phyloP scores from a whole-genome alignment of 257 asterid species.

The Solanum microdontum region DNA sequence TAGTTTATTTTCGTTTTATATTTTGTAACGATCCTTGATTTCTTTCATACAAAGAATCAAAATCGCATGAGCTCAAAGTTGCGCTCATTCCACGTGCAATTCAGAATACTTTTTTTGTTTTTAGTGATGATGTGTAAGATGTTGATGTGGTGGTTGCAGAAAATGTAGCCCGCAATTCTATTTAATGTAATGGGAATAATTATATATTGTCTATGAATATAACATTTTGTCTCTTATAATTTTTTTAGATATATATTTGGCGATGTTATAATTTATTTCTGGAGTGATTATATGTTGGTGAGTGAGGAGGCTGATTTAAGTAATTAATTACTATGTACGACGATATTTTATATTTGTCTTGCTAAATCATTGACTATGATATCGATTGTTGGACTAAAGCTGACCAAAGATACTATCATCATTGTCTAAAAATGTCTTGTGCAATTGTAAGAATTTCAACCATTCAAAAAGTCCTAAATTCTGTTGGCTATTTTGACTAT shows the following conservation, averaged over 20 bases:
- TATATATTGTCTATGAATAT: background rate
- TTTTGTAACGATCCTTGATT: background rate
- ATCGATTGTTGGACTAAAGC: background rate
- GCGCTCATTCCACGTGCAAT: background rate
- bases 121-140: background rate
- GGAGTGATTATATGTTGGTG: background rate
- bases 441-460: background rate
- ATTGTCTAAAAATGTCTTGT: background rate
- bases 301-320: background rate
- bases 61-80: background rate
- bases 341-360: background rate
- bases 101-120: background rate
- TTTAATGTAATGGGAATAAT: background rate
- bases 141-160: slow-evolving; percentile 31
- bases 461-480: background rate
- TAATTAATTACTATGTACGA: background rate
- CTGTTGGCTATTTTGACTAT: background rate
- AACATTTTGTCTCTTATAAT: background rate
- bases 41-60: background rate
- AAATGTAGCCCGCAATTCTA: slow-evolving; percentile 35
- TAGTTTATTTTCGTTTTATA: background rate
- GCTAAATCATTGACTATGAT: background rate
- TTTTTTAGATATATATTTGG: background rate
- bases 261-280: background rate
- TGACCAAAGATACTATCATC: background rate